phyloP scores from a whole-genome alignment of 192 early-diverging fungal genomes.

The Coemansia sp. region DNA sequence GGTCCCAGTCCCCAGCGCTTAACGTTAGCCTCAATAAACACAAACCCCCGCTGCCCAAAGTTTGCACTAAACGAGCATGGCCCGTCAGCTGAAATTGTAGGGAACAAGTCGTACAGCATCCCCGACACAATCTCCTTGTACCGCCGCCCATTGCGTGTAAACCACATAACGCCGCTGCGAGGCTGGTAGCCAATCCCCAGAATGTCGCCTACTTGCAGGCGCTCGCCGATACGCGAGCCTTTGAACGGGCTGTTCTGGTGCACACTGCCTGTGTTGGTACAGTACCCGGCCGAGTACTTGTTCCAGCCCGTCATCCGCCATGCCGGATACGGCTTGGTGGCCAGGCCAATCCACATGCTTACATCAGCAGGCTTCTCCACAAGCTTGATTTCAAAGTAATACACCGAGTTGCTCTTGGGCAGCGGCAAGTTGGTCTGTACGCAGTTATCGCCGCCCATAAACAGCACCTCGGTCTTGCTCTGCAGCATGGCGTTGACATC shows the following conservation, averaged over 20 bases:
- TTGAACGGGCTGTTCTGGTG: slow-evolving; percentile 69
- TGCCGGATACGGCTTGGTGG: slow-evolving; percentile 71
- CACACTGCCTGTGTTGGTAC: slow-evolving; percentile 63
- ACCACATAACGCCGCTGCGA: slow-evolving; percentile 70
- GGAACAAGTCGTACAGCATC: slow-evolving; percentile 69
- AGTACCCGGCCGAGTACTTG: slow-evolving; percentile 70
- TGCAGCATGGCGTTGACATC: slow-evolving; percentile 63
- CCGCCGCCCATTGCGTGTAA: slow-evolving; percentile 71
- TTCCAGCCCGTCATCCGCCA: slow-evolving; percentile 77
- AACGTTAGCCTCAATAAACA: slow-evolving; percentile 82
- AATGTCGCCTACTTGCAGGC: slow-evolving; percentile 71
- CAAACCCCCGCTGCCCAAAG: slow-evolving; percentile 78
- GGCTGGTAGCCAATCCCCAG: slow-evolving; percentile 77
- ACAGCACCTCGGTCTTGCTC: slow-evolving; percentile 71
- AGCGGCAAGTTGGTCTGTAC: slow-evolving; percentile 79
- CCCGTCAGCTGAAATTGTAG: slow-evolving; percentile 51
- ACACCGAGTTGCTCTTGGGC: slow-evolving; percentile 75
- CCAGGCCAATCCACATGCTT: slow-evolving; percentile 67
- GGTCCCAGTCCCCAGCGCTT: slow-evolving; percentile 81
- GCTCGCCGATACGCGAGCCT: slow-evolving; percentile 60
- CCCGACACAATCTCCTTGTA: slow-evolving; percentile 69
- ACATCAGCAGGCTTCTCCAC: slow-evolving; percentile 69
- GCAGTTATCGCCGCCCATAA: slow-evolving; percentile 67
- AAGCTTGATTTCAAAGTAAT: slow-evolving; percentile 82
- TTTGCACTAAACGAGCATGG: slow-evolving; percentile 61